Base-by-base conservation (phyloP, 441 rosid species). In the Gossypium armourianum region DNA sequence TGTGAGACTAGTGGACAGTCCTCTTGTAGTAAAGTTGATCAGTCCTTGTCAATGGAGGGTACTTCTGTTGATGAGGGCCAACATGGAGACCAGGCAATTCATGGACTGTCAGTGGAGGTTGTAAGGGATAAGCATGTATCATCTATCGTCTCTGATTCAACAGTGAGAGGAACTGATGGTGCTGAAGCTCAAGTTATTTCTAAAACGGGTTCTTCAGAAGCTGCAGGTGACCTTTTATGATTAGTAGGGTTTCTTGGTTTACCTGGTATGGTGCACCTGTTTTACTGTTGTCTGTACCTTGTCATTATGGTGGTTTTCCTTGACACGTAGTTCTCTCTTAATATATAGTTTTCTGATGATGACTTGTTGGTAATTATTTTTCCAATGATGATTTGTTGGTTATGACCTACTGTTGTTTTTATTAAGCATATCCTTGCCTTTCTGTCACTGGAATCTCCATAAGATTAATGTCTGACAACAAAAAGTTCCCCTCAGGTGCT, bases 181-280 rank as follows among this genome's bases (percentile, higher is more conserved):
- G 79, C 73, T 68, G 74, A 68, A 76, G 79, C 69, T 32, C 49
- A 64, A 43, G 72, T 72, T 75, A 29, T 72, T 58, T 73, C 64
- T 63, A 74, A 74, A 68, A 79, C 65, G 62, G 81, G 72, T 68
- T 73, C 73, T 43, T 58, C 70, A 17, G 75, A 75, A 15, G 76
- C 62, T 72, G 73, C 87, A 74, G 98, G 97, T 92, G 73, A 77
- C 69, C 61, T 20, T 63, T 57, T 60, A 45, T 57, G 6, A 12
- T 69, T 4, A 12, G 36, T 17, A 28, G 2, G 16, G 23, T 57
- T n/a, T 9, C 7, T 43, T 57, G 10, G 52, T 54, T 56, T 36
- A 6, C 53, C 9, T 65, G 6, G 57, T 47, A 17, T 21, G 21
- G 52, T 36, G 4, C 6, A 17, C 7, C 15, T 36, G 21, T 61